Evolutionary conservation across 768 basidiomycete genomes (phyloP), one percentile per base, ranked within the genome.

Genomic region (Boletellus sp.): DNA sequence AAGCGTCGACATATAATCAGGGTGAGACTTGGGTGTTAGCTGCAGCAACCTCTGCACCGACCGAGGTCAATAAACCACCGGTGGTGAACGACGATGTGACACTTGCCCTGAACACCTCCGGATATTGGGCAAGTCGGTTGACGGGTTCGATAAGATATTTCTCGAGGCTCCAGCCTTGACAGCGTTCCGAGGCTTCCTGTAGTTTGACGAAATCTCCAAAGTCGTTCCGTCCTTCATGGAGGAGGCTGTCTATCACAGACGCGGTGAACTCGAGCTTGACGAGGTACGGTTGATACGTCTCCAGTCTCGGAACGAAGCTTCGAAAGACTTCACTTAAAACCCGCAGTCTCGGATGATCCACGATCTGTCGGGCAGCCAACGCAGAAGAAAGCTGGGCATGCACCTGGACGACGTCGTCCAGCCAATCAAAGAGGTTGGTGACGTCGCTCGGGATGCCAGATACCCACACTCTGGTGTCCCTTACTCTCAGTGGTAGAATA

Each of bases 201-300:
- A 96, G 73, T 53, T 77, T 68, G 8, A 94, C 75, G 63, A 94
- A 96, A 65, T 92, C 90, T 1, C 88, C 89, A 67, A 96, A 88
- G 56, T 94, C 87, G 58, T 73, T 82, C 28, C 70, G 67, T n/a
- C 66, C 63, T 51, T 84, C 78, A 3, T 67, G 63, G 39, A 72
- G 66, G 54, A 85, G 68, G 17, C 67, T 60, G 41, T 79, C 76
- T 36, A 89, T 80, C 48, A 75, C 61, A 15, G 73, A 65, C 1
- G 78, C 76, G 0, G 85, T 79, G 32, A 75, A 74, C 39, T 84
- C 84, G 32, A 94, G 75, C 40, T 81, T 74, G 16, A 88, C 84
- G 5, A 95, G 70, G 67, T 94, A 95, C 17, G 90, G 87, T 65
- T 93, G 90, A 57, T 96, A 90, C 9, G 90, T 79, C 65, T 94